Conservation (phyloP, 2,329 filamentous ascomycete species). For the Fusarium devonianum region DNA sequence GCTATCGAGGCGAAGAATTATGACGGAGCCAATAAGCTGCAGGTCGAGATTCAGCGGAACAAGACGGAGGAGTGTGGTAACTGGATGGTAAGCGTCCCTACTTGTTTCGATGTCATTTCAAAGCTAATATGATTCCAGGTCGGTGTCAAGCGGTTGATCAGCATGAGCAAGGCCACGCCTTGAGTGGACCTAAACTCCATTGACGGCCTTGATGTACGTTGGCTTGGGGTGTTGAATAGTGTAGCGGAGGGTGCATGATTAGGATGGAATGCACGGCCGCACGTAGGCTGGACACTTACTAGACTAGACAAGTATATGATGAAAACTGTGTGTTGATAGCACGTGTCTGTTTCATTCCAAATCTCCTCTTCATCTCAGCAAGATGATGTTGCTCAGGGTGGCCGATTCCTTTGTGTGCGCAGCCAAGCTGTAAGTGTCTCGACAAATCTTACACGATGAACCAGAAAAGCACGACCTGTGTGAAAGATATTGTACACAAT, state of each 20-base stretch:
- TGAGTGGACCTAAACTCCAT: conserved; percentile 47
- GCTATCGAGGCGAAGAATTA: conserved; percentile 75
- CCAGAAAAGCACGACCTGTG: no score
- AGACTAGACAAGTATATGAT: conserved; percentile 42
- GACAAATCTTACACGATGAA: no score
- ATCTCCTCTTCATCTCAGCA: no score
- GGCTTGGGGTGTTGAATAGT: conserved; percentile 30
- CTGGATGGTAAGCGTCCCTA: conserved; percentile 75
- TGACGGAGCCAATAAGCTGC: conserved; percentile 69
- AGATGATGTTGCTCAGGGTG: no score
- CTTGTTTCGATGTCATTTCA: neutral
- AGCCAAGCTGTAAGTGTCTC: no score
- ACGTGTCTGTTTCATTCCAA: no score
- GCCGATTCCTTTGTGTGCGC: no score
- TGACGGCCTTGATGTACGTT: conserved; percentile 14
- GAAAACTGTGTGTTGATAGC: conserved; percentile 14
- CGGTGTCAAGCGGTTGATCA: conserved; percentile 78
- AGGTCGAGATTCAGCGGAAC: conserved; percentile 78
- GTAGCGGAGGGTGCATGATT: conserved; percentile 33
- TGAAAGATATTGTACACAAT: no score
- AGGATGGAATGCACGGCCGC: conserved; percentile 39
- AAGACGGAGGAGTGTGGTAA: conserved; percentile 82
- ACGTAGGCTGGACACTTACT: conserved; percentile 35
- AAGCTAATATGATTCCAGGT: conserved; percentile 61
- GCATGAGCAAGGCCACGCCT: conserved; percentile 80